Evolutionary conservation across 257 asterid species (phyloP).

Genomic region (Solanum etuberosum): DNA sequence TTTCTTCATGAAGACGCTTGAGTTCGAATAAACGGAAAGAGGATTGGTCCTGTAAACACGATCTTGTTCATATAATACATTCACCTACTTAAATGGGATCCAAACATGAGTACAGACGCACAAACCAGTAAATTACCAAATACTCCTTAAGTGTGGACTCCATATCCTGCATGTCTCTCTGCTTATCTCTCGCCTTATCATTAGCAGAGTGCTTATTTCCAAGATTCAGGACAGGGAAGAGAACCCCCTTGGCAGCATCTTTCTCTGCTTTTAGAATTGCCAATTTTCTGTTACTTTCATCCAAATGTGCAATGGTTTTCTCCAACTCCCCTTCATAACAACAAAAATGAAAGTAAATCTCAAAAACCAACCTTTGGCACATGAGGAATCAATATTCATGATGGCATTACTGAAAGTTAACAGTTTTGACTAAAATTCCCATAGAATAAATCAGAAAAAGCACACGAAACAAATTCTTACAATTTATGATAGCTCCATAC

Average conservation of each 20-base stretch:
- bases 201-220: slow-evolving; percentile 38
- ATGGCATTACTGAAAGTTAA: background rate
- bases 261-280: slow-evolving; percentile 65
- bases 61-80: background rate
- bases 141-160: slow-evolving; percentile 68
- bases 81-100: slow-evolving; percentile 2
- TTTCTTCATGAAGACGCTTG: slow-evolving; percentile 71
- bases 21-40: slow-evolving; percentile 54
- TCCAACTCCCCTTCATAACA: slow-evolving; percentile 70
- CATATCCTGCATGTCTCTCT: slow-evolving; percentile 69
- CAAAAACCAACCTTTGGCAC: background rate
- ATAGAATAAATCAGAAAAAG: background rate
- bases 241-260: slow-evolving; percentile 45
- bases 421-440: background rate
- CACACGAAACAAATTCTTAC: background rate
- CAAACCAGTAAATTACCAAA: slow-evolving; percentile 36
- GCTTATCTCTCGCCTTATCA: slow-evolving; percentile 59
- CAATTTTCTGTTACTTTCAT: slow-evolving; percentile 62
- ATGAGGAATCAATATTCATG: background rate
- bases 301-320: slow-evolving; percentile 52
- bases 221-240: slow-evolving; percentile 37
- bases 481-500: background rate
- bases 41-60: slow-evolving; percentile 49
- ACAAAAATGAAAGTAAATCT: background rate
- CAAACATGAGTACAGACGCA: slow-evolving; percentile 8